Evolutionary conservation across 139 green algal genomes (phyloP).

Genomic region (Astrephomene gubernaculifera): DNA sequence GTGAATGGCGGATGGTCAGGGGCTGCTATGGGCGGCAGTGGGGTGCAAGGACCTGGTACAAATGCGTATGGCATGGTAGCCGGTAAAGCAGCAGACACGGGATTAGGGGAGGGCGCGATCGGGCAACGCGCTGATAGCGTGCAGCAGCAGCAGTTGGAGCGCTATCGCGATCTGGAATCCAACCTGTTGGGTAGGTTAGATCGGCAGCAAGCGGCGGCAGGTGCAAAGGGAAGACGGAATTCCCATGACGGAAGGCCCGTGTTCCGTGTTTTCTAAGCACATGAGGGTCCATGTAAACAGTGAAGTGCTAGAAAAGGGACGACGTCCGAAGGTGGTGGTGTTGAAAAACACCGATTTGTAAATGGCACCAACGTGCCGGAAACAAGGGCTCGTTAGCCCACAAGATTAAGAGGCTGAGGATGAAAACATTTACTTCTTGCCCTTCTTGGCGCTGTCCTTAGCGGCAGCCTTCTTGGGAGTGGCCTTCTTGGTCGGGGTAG

Average conservation of each 20-base stretch:
- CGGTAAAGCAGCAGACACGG: background rate
- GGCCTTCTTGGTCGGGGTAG: conserved; percentile 31
- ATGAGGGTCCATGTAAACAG: no score
- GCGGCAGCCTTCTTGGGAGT: conserved; percentile 37
- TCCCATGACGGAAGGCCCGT: conserved; percentile 13
- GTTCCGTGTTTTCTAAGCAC: conserved; percentile 10
- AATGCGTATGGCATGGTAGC: no score
- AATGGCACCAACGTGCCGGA: background rate
- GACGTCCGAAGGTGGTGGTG: no score
- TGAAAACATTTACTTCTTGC: conserved; percentile 21
- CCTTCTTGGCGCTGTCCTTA: background rate
- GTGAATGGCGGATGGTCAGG: background rate
- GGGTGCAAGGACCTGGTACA: no score
- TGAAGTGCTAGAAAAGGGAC: no score
- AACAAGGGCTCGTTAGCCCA: no score
- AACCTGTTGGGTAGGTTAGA: background rate
- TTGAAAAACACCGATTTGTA: conserved; percentile 57
- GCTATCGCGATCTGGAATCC: background rate
- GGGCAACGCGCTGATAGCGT: background rate
- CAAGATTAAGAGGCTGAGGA: background rate
- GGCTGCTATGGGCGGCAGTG: background rate
- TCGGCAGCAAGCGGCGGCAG: background rate
- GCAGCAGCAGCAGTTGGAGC: conserved; percentile 20
- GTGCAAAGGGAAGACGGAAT: background rate
- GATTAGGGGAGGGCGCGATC: background rate